Base-by-base conservation (phyloP, 495 filamentous ascomycete species). In the Astrocystis sublimbata region DNA sequence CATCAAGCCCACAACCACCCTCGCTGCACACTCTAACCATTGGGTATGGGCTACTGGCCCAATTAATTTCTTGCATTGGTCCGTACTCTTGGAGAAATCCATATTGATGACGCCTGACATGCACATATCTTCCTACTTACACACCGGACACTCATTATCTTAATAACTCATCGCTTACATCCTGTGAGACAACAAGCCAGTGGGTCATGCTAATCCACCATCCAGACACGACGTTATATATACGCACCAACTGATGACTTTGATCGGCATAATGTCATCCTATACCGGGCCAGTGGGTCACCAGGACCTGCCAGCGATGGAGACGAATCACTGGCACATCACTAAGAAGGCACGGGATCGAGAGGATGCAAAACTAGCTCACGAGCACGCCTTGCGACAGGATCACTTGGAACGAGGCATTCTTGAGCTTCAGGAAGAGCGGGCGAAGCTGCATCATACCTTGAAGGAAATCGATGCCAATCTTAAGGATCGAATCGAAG, bases 261-360 rank as follows among this genome's bases (percentile, higher is more conserved):
- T 43, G 58, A 59, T n/a, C 52, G 53, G 40, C 59, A 47, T 28
- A 30, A 72, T 72, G 70, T 63, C 70, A 42, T 52, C 63, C 28
- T 55, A 68, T 35, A 64, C 62, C 58, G 65, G 64, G 30, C 28
- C 58, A 21, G 41, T 26, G 19, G 50, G 55, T 30, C 46, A 24
- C 21, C 47, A 62, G 57, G 67, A 72, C 35, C 66, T 52, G 65
- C 43, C 60, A 15, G 65, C 63, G 17, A 60, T 66, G 58, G 63
- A 65, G 42, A 65, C 57, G 13, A 51, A 31, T 3, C 62, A 65
- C 33, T 67, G 67, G 68, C 54, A 67, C 23, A 65, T 19, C 10
- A 65, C 57, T 9, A 68, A 59, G 45, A 49, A 40, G 12, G 30
- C 30, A 10, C 61, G 70, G 28, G 63, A 65, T 17, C 60, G 38